Evolutionary conservation across 2,329 filamentous ascomycete genomes (phyloP).

Genomic region (Balansia obtecta): DNA sequence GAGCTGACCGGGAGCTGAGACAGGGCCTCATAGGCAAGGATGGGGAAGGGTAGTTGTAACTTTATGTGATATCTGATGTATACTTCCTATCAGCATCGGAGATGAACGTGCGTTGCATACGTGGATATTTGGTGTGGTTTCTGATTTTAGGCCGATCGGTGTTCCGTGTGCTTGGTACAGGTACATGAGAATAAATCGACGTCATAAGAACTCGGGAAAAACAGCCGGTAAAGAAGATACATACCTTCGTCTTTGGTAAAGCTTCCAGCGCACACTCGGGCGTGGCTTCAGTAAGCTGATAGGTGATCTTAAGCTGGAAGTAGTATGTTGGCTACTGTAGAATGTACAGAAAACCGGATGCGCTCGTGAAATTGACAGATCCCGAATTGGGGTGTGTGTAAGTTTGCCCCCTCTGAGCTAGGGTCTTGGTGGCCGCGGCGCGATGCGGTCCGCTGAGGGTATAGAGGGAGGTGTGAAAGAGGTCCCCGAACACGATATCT

Average conservation of each 20-base stretch:
- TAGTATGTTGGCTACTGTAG: background rate
- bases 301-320: background rate
- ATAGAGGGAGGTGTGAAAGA: background rate
- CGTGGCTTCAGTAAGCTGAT: background rate
- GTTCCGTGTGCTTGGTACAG: background rate
- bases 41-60: background rate
- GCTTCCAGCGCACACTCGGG: background rate
- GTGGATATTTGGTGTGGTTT: background rate
- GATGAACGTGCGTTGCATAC: background rate
- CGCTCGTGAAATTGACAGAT: background rate
- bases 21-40: background rate
- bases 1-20: background rate
- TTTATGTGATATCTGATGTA: background rate
- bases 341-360: background rate
- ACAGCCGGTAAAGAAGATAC: background rate
- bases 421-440: background rate
- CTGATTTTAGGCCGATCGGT: background rate
- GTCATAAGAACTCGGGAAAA: background rate
- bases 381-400: background rate
- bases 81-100: background rate
- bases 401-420: background rate
- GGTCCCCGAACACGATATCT: background rate
- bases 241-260: background rate
- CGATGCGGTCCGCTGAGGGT: background rate
- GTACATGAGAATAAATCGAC: background rate